Conservation (phyloP, 2,329 filamentous ascomycete genomes). For the Trichophyton verrucosum region DNA sequence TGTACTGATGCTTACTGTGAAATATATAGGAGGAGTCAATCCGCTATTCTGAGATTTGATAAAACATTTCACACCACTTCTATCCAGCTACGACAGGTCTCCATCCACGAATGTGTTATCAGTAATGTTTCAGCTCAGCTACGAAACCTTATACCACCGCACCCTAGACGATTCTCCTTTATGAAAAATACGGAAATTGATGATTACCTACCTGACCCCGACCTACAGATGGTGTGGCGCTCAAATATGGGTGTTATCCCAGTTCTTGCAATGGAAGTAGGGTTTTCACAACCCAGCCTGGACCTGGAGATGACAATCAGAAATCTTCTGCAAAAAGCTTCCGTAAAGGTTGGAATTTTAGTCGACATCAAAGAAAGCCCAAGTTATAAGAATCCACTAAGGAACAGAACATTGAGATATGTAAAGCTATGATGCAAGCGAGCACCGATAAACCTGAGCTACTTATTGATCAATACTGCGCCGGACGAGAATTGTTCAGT, state of each 20-base stretch:
- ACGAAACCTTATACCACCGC: neutral
- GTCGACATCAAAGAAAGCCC: neutral
- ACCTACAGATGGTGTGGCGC: neutral
- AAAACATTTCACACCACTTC: too few species aligned
- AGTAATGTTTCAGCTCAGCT: neutral
- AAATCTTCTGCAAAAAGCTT: neutral
- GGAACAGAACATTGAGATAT: neutral
- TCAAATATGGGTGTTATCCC: neutral
- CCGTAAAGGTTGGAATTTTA: neutral
- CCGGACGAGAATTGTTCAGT: neutral
- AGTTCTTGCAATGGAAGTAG: neutral
- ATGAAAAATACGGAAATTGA: neutral
- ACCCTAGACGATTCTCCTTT: neutral
- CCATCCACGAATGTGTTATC: neutral
- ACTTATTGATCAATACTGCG: neutral
- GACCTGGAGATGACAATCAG: neutral
- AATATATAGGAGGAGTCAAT: too few species aligned
- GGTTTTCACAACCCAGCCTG: neutral
- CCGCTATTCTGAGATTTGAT: too few species aligned
- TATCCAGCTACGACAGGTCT: too few species aligned
- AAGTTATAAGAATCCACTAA: neutral
- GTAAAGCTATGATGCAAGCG: neutral
- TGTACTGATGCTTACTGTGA: too few species aligned
- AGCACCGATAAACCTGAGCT: neutral
- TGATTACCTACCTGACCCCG: neutral